A percentile compares a stretch with the other conserved stretches of the same genome.
phyloP scores from a whole-genome alignment of 257 asterid species.

The Phtheirospermum japonicum region DNA sequence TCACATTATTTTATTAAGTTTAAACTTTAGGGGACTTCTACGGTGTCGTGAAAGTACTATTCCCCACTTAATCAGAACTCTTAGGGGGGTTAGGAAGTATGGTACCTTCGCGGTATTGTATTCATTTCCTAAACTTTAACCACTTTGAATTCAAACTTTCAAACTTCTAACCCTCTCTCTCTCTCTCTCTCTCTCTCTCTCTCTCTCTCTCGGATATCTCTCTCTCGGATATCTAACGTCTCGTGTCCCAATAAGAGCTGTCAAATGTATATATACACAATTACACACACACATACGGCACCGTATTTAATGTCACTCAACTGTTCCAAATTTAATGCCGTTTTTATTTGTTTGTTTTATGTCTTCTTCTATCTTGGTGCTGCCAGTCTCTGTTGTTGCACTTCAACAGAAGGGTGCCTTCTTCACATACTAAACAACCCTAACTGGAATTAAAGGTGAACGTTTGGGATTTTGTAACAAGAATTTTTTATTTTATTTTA shows the following conservation, averaged over 20 bases:
- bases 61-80: too few relatives aligned
- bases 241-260: conserved; percentile 33
- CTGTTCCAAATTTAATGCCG: conserved; percentile 28
- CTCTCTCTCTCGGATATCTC: background rate
- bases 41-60: too few relatives aligned
- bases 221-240: background rate
- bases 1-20: too few relatives aligned
- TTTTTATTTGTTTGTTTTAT: background rate
- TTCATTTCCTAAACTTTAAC: too few relatives aligned
- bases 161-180: conserved; percentile 14
- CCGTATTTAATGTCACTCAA: conserved; percentile 30
- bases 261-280: conserved; percentile 19
- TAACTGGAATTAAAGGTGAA: too few relatives aligned
- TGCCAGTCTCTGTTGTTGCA: conserved; percentile 29
- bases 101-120: too few relatives aligned
- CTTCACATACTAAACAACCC: too few relatives aligned
- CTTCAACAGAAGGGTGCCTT: too few relatives aligned
- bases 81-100: too few relatives aligned
- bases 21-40: too few relatives aligned
- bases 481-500: too few relatives aligned
- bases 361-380: background rate
- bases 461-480: too few relatives aligned
- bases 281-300: conserved; percentile 15
- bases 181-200: background rate
- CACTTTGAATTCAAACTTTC: conserved; percentile 32